Evolutionary conservation across 2,329 filamentous ascomycete species (phyloP).

Genomic region (Cladosporium oxysporum): DNA sequence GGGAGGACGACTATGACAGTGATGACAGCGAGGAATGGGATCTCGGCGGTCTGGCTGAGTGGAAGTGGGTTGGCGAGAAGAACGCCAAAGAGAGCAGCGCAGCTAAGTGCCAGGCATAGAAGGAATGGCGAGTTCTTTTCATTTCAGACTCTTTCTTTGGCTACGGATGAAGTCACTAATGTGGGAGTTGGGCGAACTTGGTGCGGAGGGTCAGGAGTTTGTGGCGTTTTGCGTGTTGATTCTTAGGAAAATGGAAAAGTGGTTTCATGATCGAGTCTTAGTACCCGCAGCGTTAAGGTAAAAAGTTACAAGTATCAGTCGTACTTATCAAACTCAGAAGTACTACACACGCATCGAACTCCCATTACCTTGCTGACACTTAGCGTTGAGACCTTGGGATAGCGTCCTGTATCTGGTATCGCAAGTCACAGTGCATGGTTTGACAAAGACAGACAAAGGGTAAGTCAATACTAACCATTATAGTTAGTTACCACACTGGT

Average conservation of each 20-base stretch:
- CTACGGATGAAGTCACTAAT: not conserved
- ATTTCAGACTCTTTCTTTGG: not conserved
- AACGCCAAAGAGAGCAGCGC: not conserved
- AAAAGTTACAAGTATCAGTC: not conserved
- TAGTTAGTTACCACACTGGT: not conserved
- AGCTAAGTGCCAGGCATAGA: not conserved
- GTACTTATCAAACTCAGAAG: not conserved
- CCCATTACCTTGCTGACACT: not conserved
- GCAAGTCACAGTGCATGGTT: not conserved
- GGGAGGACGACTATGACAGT: not conserved
- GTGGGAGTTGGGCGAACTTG: not conserved
- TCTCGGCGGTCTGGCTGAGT: not conserved
- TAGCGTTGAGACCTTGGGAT: not conserved
- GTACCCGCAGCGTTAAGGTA: not conserved
- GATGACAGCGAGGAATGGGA: not conserved
- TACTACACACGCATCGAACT: not conserved
- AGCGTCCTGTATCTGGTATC: not conserved
- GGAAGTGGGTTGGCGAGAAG: conserved; percentile 6
- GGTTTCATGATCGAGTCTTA: not conserved
- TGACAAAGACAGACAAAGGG: not conserved
- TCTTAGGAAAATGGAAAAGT: not conserved
- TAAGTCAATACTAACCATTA: not conserved
- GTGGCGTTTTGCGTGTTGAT: not conserved
- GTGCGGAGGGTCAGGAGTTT: not conserved
- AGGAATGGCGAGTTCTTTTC: not conserved